phyloP scores from a whole-genome alignment of 2,329 filamentous ascomycete species.

The Pseudogymnoascus sp. region DNA sequence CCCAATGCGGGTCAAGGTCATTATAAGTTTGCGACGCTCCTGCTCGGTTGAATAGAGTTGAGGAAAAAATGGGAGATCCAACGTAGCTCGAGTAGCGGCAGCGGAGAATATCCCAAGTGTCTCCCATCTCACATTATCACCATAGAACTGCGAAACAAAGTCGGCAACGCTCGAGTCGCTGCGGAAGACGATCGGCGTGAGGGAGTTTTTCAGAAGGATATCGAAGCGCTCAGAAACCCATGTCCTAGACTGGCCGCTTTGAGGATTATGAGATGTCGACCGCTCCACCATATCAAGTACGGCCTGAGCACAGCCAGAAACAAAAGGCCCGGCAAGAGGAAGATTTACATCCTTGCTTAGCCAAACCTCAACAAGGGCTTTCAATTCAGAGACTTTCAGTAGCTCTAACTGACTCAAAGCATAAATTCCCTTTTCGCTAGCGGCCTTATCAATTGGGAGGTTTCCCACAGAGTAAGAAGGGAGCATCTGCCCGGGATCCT shows the following conservation, averaged over 20 bases:
- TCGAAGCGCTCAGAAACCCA: neutral
- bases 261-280: neutral
- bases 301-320: neutral
- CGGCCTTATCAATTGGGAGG: neutral
- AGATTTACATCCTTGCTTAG: slow-evolving; percentile 5
- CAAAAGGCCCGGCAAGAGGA: slow-evolving; percentile 9
- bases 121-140: slow-evolving; percentile 10
- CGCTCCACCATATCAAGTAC: neutral
- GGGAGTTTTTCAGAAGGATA: neutral
- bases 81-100: slow-evolving; percentile 16
- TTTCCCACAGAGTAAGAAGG: neutral
- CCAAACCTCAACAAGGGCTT: slow-evolving; percentile 1
- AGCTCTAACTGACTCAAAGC: neutral
- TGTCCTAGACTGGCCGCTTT: neutral
- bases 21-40: slow-evolving; percentile 15
- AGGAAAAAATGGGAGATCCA: slow-evolving; percentile 14
- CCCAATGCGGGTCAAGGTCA: slow-evolving; percentile 17
- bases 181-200: neutral
- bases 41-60: slow-evolving; percentile 16
- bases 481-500: neutral
- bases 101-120: slow-evolving; percentile 13
- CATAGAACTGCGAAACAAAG: slow-evolving; percentile 6
- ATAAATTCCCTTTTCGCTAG: neutral
- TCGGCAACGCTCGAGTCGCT: neutral
- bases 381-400: neutral